Evolutionary conservation across 257 asterid genomes (phyloP), one percentile per base, ranked within the genome.

Genomic region (Thymus mandschuricus): DNA sequence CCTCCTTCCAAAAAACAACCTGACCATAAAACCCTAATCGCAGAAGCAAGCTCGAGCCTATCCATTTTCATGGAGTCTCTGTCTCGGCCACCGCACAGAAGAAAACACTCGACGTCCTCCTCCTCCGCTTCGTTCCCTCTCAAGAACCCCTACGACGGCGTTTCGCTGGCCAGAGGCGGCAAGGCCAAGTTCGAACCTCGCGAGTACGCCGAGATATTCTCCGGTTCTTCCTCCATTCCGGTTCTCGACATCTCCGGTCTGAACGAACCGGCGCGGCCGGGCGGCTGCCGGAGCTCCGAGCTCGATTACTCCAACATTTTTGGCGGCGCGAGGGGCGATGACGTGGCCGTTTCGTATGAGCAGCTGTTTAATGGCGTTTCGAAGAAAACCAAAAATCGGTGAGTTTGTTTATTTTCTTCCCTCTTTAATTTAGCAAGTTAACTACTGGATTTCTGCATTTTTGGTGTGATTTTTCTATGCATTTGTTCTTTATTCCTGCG

Each of bases 201-300:
- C 57, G 97, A 89, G 58, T 91, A 89, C 68, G 80, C 80, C 1
- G 98, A 95, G 91, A 88, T 92, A 70, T 95, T 95, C 74, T 67
- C 87, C 43, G 87, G 82, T 1, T 72, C 84, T 8, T 80, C 89
- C 28, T 95, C 99, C 78, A 89, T 92, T 78, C 98, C 98, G 70
- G 87, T 89, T 68, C 89, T 95, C 76, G 97, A 91, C 74, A 87
- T 89, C 29, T 78, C 96, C 59, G 77, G 70, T 4, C 69, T 91
- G 45, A 87, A 80, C 29, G 85, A 73, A 10, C 74, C 69, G 75
- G 64, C 48, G 66, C 87, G 74, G 50, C 60, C 83, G 34, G 76
- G 43, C 15, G 94, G 73, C 27, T 58, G 27, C 27, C 81, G 86
- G 81, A 73, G 77, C 79, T 81, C 92, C 64, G 78, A 83, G 66